Percentiles rank a stretch among this genome's conserved stretches.
Conservation (phyloP, 345 rosid species). For the Gossypium sturtianum region DNA sequence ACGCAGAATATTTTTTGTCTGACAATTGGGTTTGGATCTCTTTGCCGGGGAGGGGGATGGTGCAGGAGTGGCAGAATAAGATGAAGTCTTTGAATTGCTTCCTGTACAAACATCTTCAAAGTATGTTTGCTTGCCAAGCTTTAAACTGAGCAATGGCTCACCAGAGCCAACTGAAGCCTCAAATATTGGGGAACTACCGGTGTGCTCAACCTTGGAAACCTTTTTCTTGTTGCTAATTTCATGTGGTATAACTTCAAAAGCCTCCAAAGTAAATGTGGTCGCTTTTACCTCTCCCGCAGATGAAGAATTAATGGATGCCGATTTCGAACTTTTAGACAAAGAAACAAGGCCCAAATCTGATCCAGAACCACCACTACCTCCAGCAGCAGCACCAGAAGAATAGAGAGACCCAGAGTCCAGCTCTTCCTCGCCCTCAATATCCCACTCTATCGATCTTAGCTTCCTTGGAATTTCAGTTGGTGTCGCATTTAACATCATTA, state of each 20-base stretch:
- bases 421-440: slow-evolving; percentile 54
- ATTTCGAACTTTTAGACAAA: slow-evolving; percentile 63
- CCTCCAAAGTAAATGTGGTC: slow-evolving; percentile 37
- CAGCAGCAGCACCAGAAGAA: slow-evolving; percentile 45
- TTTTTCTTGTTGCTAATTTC: slow-evolving; percentile 36
- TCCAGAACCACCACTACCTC: slow-evolving; percentile 51
- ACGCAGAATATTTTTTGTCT: slow-evolving; percentile 32
- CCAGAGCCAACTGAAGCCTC: slow-evolving; percentile 65
- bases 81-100: slow-evolving; percentile 40
- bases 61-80: slow-evolving; percentile 29
- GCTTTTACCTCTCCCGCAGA: slow-evolving; percentile 45
- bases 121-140: slow-evolving; percentile 73
- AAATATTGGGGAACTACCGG: slow-evolving; percentile 35
- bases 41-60: slow-evolving; percentile 47
- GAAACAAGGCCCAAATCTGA: slow-evolving; percentile 63
- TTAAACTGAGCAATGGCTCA: slow-evolving; percentile 69
- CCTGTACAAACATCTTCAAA: slow-evolving; percentile 57
- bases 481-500: slow-evolving; percentile 47
- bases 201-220: slow-evolving; percentile 19
- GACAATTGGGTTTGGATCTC: slow-evolving; percentile 55
- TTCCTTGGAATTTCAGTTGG: slow-evolving; percentile 52
- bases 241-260: slow-evolving; percentile 35
- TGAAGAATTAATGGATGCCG: slow-evolving; percentile 63
- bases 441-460: slow-evolving; percentile 51
- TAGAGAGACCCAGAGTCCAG: slow-evolving; percentile 55